phyloP scores from a whole-genome alignment of 2,329 filamentous ascomycete genomes.

The Trichophyton simii region DNA sequence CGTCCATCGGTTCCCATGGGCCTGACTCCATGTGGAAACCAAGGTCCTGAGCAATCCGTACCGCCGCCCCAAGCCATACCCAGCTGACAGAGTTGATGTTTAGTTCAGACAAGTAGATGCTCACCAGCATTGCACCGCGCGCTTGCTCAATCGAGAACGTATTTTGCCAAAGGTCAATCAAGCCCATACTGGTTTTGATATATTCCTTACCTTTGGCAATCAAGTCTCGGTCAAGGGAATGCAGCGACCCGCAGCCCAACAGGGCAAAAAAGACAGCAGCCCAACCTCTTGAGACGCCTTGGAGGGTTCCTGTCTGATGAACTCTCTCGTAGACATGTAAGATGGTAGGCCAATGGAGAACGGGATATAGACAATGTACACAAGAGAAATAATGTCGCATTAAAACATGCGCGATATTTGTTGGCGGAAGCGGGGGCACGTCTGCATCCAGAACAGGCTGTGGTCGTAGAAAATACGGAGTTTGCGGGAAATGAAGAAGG shows the following conservation, averaged over 20 bases:
- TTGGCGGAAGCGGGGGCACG: slow-evolving; percentile 56
- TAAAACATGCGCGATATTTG: slow-evolving; percentile 56
- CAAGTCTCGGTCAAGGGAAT: slow-evolving; percentile 47
- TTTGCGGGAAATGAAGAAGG: slow-evolving; percentile 64
- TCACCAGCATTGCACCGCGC: slow-evolving; percentile 57
- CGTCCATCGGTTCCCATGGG: slow-evolving; percentile 61
- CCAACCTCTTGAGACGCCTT: slow-evolving; percentile 55
- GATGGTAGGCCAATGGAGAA: slow-evolving; percentile 81
- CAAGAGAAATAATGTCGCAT: slow-evolving; percentile 63
- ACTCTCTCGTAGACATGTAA: slow-evolving; percentile 61
- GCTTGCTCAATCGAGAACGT: slow-evolving; percentile 64
- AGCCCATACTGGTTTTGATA: slow-evolving; percentile 55
- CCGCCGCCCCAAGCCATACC: slow-evolving; percentile 70
- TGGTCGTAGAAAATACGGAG: slow-evolving; percentile 46
- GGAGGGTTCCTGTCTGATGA: slow-evolving; percentile 53
- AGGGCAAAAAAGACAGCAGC: slow-evolving; percentile 70
- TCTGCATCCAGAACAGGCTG: slow-evolving; percentile 41
- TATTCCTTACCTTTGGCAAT: slow-evolving; percentile 51
- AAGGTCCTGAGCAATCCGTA: slow-evolving; percentile 70
- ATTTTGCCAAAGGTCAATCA: slow-evolving; percentile 72
- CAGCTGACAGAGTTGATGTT: slow-evolving; percentile 78
- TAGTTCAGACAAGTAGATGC: slow-evolving; percentile 70
- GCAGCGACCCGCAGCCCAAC: slow-evolving; percentile 69
- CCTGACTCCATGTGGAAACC: slow-evolving; percentile 66
- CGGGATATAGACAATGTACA: slow-evolving; percentile 68